Base-by-base conservation (phyloP, 108 stramenopile genomes). In the Mayamaea pseudoterrestris region DNA sequence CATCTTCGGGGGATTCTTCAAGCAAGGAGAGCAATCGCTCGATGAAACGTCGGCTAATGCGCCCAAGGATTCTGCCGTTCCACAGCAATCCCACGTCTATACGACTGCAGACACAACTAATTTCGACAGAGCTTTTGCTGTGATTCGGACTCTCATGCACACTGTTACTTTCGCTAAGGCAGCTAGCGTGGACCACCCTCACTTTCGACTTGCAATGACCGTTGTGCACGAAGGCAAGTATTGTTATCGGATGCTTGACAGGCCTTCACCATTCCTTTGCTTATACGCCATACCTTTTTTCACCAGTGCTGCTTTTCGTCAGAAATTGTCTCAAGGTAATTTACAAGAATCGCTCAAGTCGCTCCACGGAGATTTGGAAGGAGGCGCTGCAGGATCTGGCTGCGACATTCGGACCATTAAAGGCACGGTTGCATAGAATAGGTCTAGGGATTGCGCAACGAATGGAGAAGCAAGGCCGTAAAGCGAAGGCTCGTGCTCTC, bases 321-420 rank as follows among this genome's bases (percentile, higher is more conserved):
- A 66, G 65, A 14, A 82, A 76, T 18, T 44, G 83, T 7, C 44
- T 85, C 20, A 68, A 67, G 35, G 78, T 90, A 0, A 78, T 83
- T 27, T 59, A 80, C 36, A 74, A 69, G 28, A 82, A 90, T 48
- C 60, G 65, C 24, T 68, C 73, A 20, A 58, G 54, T n/a, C 34
- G 63, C 8, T 76, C 77, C 0, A 36, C 79, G 1, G 56, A 68
- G 36, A 60, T 80, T 17, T 86, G 89, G 83, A 64, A 68, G 22
- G 55, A 69, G 13, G 75, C 89, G 0, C 57, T 71, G 39, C 47
- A 66, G 22, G 81, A 83, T 64, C 59, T 85, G 27, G 60, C 61
- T 6, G 30, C 49, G 1, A 82, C 70, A 0, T 90, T 85, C 53
- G 81, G 79, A 12, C 89, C 89, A 0, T 62, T 80, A n/a, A 77